Conservation (phyloP, 2,329 filamentous ascomycete genomes). For the Colletotrichum chlorophyti region DNA sequence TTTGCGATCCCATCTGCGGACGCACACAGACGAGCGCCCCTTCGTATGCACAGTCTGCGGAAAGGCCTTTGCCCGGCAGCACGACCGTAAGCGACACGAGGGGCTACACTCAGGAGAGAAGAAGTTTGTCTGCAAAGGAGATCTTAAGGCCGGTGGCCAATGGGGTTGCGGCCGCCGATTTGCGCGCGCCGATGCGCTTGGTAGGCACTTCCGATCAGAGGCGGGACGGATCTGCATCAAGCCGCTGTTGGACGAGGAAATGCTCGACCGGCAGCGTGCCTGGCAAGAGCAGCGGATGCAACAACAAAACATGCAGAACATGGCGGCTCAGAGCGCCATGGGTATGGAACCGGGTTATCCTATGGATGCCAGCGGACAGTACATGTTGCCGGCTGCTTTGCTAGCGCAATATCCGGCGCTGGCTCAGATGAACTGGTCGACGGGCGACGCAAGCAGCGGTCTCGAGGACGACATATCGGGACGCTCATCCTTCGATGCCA, state of each 20-base stretch:
- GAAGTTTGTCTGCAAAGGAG: constrained; percentile 96
- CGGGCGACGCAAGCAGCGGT: constrained; percentile 69
- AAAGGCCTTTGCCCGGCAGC: constrained; percentile 96
- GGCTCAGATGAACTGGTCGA: constrained; percentile 86
- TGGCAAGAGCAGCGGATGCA: constrained; percentile 76
- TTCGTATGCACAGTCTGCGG: constrained; percentile 97
- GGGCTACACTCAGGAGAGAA: constrained; percentile 96
- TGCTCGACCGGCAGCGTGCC: constrained; percentile 77
- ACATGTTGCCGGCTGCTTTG: constrained; percentile 83
- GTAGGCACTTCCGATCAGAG: constrained; percentile 93
- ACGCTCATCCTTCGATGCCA: constrained; percentile 81
- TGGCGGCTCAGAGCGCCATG: constrained; percentile 59
- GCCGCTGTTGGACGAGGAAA: constrained; percentile 94
- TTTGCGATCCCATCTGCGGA: constrained; percentile 90
- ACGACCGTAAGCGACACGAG: constrained; percentile 96
- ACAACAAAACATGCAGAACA: constrained; percentile 68
- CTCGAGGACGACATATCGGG: constrained; percentile 80
- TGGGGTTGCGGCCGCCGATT: constrained; percentile 96
- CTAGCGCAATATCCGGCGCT: constrained; percentile 92
- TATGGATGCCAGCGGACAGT: constrained; percentile 63
- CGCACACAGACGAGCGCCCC: constrained; percentile 94
- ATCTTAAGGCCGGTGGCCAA: constrained; percentile 79
- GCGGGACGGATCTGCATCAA: constrained; percentile 97
- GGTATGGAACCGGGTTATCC: constrained; percentile 67
- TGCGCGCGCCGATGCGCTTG: constrained; percentile 92